phyloP scores from a whole-genome alignment of 192 early-diverging fungal species.

The Piromyces finnis region DNA sequence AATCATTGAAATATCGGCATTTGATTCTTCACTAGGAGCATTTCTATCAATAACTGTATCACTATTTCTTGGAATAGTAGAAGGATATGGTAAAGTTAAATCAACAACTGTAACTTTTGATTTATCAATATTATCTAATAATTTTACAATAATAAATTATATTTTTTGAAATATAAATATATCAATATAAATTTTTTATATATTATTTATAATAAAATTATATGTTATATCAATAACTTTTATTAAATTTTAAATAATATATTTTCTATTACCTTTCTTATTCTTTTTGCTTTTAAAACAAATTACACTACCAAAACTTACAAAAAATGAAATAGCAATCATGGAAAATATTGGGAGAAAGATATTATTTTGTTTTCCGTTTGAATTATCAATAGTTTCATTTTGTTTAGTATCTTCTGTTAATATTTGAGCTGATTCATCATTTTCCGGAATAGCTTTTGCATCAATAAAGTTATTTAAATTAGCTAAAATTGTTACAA shows the following conservation, averaged over 20 bases:
- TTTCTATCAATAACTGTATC: background rate
- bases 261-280: background rate
- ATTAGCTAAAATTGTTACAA: background rate
- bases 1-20: background rate
- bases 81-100: background rate
- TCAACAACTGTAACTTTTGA: background rate
- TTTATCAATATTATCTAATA: background rate
- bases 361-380: background rate
- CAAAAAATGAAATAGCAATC: background rate
- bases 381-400: background rate
- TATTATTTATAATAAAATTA: no score
- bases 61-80: background rate
- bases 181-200: no score
- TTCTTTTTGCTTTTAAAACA: background rate
- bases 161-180: no score
- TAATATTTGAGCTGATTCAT: background rate
- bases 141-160: no score
- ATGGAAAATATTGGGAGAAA: background rate
- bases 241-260: no score
- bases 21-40: background rate
- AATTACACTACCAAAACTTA: background rate
- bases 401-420: no score
- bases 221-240: no score
- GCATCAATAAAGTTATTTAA: background rate
- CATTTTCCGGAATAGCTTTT: background rate